Percentiles rank a stretch among this genome's conserved stretches.
Conservation (phyloP, 2,329 filamentous ascomycete species). For the Exophiala sp. region DNA sequence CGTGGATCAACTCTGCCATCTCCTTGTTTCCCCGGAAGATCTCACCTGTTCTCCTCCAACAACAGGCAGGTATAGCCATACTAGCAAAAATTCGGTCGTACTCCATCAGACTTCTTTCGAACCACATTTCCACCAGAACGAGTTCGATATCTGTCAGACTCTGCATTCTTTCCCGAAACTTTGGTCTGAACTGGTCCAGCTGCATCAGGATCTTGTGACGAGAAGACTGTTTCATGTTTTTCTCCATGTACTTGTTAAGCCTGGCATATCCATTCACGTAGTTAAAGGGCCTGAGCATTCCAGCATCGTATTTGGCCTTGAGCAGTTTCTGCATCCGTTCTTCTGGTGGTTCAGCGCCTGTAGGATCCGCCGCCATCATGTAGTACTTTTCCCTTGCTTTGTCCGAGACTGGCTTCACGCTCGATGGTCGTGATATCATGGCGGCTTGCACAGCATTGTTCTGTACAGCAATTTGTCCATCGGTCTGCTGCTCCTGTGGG, state of each 20-base stretch:
- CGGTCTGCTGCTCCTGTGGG: constrained; percentile 37
- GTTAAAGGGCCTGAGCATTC: constrained; percentile 93
- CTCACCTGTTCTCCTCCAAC: constrained; percentile 93
- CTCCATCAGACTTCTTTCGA: constrained; percentile 92
- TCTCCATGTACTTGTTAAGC: constrained; percentile 86
- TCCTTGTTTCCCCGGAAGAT: constrained; percentile 98
- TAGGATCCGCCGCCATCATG: constrained; percentile 92
- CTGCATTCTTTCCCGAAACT: constrained; percentile 93
- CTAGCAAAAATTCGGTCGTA: constrained; percentile 98
- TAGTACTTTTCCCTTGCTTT: constrained; percentile 80
- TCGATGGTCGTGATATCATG: constrained; percentile 59
- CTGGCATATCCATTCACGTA: constrained; percentile 95
- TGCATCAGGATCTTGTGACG: constrained; percentile 90
- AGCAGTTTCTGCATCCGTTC: constrained; percentile 93
- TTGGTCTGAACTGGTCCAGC: constrained; percentile 87
- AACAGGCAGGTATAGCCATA: constrained; percentile 97
- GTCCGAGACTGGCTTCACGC: constrained; percentile 60
- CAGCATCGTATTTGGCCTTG: constrained; percentile 93
- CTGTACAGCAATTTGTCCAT: constrained; percentile 37
- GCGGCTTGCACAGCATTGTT: constrained; percentile 41
- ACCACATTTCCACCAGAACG: constrained; percentile 98
- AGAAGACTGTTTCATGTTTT: constrained; percentile 74
- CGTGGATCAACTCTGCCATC: constrained; percentile 94
- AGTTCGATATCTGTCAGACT: constrained; percentile 89
- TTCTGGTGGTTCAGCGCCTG: constrained; percentile 79